Base-by-base conservation (phyloP, 2,329 filamentous ascomycete genomes). In the Fusarium paranaense region DNA sequence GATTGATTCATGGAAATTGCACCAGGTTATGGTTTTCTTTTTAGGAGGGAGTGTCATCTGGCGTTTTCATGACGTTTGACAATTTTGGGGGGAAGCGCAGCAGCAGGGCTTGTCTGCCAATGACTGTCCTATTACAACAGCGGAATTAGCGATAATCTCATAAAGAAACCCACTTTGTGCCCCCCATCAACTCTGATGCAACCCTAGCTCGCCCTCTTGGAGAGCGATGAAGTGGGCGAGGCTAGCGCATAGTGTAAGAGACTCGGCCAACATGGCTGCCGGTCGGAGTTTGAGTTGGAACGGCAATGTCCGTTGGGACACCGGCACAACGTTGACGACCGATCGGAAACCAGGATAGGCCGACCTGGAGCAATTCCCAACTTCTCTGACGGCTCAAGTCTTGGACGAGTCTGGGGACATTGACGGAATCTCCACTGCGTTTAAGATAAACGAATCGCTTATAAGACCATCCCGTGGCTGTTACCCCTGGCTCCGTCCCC, bases 61-160 rank as follows among this genome's bases (percentile, higher is more conserved):
- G 56, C 42, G 47, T 69, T 66, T 75, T 62, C 56, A 45, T 57
- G 59, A 64, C 50, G 25, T 35, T 56, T 37, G 45, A 50, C 32
- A 35, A 52, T 64, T 64, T 66, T 62, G 45, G 54, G 42, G 37
- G 62, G 68, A 35, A 61, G 42, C 50, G 54, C 66, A 61, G 45
- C 52, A 40, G 52, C 59, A 45, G 60, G 71, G 62, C 38, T 60
- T 54, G 42, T 62, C 47, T 64, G 33, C 40, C 61, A 47, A 37
- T 40, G 62, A 32, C 66, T 64, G 61, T 42, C 72, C 74, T 73
- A 74, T 78, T 56, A 66, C 67, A 65, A 58, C 45, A 78, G 74
- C 76, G 71, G 67, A 70, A 77, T 77, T 77, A 78, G 76, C 76
- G 76, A 78, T 70, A 74, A 73, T 76, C 64, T 64, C 54, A 70